Evolutionary conservation across 1,139 yeast genomes (phyloP).

Genomic region (Magnusiomyces suaveolens): DNA sequence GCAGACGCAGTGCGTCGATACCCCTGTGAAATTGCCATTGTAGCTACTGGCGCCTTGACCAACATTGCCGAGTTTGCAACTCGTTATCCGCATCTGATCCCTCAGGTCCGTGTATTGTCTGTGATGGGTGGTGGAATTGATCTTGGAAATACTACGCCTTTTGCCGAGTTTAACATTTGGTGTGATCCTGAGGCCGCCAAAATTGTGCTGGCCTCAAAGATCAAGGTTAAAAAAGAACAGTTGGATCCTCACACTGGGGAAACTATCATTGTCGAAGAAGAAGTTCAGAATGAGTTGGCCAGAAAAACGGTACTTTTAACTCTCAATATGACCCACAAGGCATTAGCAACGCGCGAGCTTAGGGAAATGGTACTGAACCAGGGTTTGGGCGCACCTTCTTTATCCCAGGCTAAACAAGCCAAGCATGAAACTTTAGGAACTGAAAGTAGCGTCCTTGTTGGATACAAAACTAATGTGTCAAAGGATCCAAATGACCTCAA

Average conservation of each 20-base stretch:
- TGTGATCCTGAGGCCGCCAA: slow-evolving; percentile 72
- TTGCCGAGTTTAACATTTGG: slow-evolving; percentile 72
- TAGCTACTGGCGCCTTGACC: slow-evolving; percentile 70
- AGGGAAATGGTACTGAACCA: slow-evolving; percentile 22
- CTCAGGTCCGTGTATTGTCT: slow-evolving; percentile 43
- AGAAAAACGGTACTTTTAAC: slow-evolving; percentile 51
- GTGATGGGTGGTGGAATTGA: slow-evolving; percentile 73
- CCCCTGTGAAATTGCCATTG: slow-evolving; percentile 44
- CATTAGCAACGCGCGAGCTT: slow-evolving; percentile 45
- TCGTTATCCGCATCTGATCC: slow-evolving; percentile 43
- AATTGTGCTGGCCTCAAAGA: slow-evolving; percentile 34
- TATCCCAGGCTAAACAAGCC: background rate
- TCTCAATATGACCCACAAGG: slow-evolving; percentile 61
- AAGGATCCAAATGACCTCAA: slow-evolving; percentile 19
- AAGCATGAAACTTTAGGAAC: background rate
- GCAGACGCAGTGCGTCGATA: slow-evolving; percentile 39
- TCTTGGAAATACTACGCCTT: slow-evolving; percentile 39
- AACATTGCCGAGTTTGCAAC: slow-evolving; percentile 48
- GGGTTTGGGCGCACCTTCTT: slow-evolving; percentile 1
- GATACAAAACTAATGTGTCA: too few species aligned
- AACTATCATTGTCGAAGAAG: slow-evolving; percentile 17
- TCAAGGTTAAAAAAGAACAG: background rate
- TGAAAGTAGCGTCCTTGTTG: too few species aligned
- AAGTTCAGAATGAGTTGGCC: slow-evolving; percentile 33
- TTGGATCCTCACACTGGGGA: background rate